These are phyloP conservation scores for Leccinum fuscescens DNA, from an alignment of 1,284 basidiomycete species.

Conservation along the genomic window DNA sequence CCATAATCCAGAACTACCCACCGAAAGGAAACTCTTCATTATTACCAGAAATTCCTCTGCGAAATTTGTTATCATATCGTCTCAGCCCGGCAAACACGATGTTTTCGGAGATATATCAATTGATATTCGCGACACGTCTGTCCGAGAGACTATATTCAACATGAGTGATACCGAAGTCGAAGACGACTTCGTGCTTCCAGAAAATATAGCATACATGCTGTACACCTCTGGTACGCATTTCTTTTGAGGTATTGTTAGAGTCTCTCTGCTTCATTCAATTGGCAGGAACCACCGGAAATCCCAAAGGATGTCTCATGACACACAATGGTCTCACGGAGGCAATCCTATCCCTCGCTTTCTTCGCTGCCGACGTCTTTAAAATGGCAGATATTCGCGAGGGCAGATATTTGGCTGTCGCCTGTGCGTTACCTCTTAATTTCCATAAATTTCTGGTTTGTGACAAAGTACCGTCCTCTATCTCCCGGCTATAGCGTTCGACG, in stretches of 20 bases:
- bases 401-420: slow-evolving; percentile 45
- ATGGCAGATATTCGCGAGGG: slow-evolving; percentile 38
- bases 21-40: slow-evolving; percentile 49
- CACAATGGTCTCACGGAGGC: slow-evolving; percentile 46
- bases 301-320: slow-evolving; percentile 56
- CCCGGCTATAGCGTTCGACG: slow-evolving; percentile 49
- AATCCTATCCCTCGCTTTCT: slow-evolving; percentile 41
- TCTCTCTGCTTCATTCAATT: not conserved
- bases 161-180: slow-evolving; percentile 35
- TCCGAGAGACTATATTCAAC: slow-evolving; percentile 28
- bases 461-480: not conserved
- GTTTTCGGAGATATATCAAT: slow-evolving; percentile 35
- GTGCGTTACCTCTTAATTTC: slow-evolving; percentile 28
- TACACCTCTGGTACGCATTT: slow-evolving; percentile 48
- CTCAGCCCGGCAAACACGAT: slow-evolving; percentile 24
- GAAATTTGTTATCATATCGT: slow-evolving; percentile 41
- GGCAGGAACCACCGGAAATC: slow-evolving; percentile 52
- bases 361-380: slow-evolving; percentile 15
- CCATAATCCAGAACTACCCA: slow-evolving; percentile 48
- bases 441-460: not conserved
- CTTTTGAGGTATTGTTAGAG: not conserved
- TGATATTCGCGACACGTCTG: slow-evolving; percentile 29
- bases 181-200: slow-evolving; percentile 26
- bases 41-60: slow-evolving; percentile 42
- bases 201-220: slow-evolving; percentile 46